Conservation (phyloP, 2,329 filamentous ascomycete genomes). For the Claviceps humidiphila region DNA sequence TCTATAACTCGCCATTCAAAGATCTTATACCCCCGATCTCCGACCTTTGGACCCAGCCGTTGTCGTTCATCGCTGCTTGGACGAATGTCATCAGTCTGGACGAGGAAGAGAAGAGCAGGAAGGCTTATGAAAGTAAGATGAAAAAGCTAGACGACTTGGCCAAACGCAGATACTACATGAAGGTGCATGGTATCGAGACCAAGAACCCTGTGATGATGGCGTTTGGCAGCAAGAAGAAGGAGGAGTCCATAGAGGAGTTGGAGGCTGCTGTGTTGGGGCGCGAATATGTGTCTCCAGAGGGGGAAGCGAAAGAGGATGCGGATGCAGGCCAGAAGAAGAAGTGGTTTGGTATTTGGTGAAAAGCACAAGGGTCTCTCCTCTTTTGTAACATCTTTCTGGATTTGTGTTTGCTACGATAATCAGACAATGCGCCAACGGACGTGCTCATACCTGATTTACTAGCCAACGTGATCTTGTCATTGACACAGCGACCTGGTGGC, state of each 20-base stretch:
- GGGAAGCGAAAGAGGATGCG: conserved; percentile 12
- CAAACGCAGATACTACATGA: conserved; percentile 75
- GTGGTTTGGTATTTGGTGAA: conserved; percentile 71
- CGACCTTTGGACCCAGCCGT: conserved; percentile 56
- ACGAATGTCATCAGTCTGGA: conserved; percentile 65
- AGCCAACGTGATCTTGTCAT: not conserved
- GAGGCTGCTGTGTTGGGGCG: conserved; percentile 23
- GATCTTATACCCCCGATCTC: conserved; percentile 63
- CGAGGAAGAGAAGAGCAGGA: conserved; percentile 53
- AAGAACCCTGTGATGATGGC: conserved; percentile 39
- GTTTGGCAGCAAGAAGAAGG: conserved; percentile 24
- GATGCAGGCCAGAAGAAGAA: conserved; percentile 41
- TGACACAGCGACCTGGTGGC: not conserved
- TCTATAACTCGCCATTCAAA: conserved; percentile 62
- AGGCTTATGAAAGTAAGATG: conserved; percentile 58
- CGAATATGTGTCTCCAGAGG: conserved; percentile 17
- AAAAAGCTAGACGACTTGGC: conserved; percentile 70
- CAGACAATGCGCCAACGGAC: not conserved
- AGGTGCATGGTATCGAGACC: conserved; percentile 69
- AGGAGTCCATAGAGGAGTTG: conserved; percentile 22
- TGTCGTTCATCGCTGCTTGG: conserved; percentile 51
- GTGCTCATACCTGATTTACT: not conserved
- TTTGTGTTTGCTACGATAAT: not conserved
- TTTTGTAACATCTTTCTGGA: not conserved
- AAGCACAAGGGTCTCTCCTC: conserved; percentile 1